Percentiles rank a stretch among this genome's conserved stretches.
phyloP scores from a whole-genome alignment of 805 yeast genomes.

The Starmerella sirachaensis region DNA sequence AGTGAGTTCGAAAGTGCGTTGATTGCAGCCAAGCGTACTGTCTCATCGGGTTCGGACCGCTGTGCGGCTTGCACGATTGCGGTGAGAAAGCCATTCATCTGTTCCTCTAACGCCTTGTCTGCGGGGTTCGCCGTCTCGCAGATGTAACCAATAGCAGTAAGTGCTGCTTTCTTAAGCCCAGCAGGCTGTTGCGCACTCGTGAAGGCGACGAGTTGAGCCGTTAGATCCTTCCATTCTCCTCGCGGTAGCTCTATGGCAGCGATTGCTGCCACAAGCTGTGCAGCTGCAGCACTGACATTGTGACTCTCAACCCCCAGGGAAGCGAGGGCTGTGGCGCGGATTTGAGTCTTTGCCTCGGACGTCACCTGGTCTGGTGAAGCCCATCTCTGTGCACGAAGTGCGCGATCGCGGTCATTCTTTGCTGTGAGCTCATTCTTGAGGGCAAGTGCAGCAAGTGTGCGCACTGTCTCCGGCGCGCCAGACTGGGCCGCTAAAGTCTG shows the following conservation, averaged over 20 bases:
- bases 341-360: constrained; percentile 41
- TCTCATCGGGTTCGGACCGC: constrained; percentile 56
- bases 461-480: constrained; percentile 49
- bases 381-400: constrained; percentile 65
- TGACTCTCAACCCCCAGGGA: constrained; percentile 56
- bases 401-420: constrained; percentile 52
- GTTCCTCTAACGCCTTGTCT: constrained; percentile 63
- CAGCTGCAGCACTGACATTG: constrained; percentile 76
- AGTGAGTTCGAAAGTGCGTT: constrained; percentile 85
- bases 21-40: constrained; percentile 79
- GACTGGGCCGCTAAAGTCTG: constrained; percentile 56
- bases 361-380: constrained; percentile 28
- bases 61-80: constrained; percentile 97
- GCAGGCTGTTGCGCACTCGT: constrained; percentile 70
- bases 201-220: constrained; percentile 71
- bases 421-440: constrained; percentile 80
- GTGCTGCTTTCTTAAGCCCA: constrained; percentile 72
- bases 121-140: constrained; percentile 88
- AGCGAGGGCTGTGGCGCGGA: constrained; percentile 49
- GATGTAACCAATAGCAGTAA: constrained; percentile 84
- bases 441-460: constrained; percentile 82
- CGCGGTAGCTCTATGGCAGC: constrained; percentile 92
- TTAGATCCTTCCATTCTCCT: constrained; percentile 77
- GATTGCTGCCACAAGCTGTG: constrained; percentile 90
- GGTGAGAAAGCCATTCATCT: constrained; percentile 82